These are phyloP conservation scores for Colletotrichum somersetense DNA, from an alignment of 2,329 filamentous ascomycete genomes.

Conservation along the genomic window DNA sequence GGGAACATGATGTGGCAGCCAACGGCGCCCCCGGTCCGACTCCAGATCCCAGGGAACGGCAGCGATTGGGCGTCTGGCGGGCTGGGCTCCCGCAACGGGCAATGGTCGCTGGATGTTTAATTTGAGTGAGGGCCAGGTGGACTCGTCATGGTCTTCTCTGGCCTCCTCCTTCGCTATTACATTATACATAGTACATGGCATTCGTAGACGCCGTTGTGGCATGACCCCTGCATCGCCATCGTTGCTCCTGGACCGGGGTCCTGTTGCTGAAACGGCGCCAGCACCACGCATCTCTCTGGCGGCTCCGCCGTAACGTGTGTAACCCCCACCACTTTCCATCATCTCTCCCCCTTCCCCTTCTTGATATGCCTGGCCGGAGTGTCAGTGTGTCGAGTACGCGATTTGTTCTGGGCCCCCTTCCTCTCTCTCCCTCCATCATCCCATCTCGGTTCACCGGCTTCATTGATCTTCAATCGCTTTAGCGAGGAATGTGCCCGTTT, in stretches of 20 bases:
- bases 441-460: conserved; percentile 35
- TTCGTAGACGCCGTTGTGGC: conserved; percentile 13
- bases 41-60: conserved; percentile 21
- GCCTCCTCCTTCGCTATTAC: not conserved
- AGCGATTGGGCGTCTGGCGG: conserved; percentile 30
- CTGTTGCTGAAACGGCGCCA: conserved; percentile 33
- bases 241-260: conserved; percentile 25
- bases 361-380: not conserved
- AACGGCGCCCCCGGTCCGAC: conserved; percentile 1
- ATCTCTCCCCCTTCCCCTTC: not conserved
- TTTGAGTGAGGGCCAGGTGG: conserved; percentile 36
- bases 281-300: conserved; percentile 39
- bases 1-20: conserved; percentile 30
- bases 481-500: not conserved
- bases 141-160: conserved; percentile 17
- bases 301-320: conserved; percentile 25
- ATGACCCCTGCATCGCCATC: conserved; percentile 26
- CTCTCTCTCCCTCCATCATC: conserved; percentile 1
- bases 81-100: conserved; percentile 31
- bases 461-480: conserved; percentile 14
- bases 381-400: not conserved
- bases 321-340: conserved; percentile 9
- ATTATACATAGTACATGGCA: not conserved
- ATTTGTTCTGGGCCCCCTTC: not conserved
- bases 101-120: conserved; percentile 35